Base-by-base conservation (phyloP, 2,329 filamentous ascomycete genomes). In the Pseudopithomyces maydicus region DNA sequence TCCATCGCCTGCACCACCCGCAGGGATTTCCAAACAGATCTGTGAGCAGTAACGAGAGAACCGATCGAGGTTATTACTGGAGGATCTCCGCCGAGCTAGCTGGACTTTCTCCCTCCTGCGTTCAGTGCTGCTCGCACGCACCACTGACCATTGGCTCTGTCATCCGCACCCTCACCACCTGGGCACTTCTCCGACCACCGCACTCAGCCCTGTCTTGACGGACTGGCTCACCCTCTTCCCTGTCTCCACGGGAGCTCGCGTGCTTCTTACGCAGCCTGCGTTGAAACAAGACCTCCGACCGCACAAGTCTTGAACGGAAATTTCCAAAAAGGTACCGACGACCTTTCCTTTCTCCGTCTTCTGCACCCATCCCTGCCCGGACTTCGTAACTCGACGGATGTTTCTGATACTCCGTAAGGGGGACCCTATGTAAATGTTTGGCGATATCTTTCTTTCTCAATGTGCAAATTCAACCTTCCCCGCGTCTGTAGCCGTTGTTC, bases 51-150 rank as follows among this genome's bases (percentile, higher is more conserved):
- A 68, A 65, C 64, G 59, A 61, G 60, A 71, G 64, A 65, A 65
- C 65, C 69, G 71, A 74, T 71, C 70, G 67, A 71, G 65, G 71
- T 74, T 75, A 75, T 74, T 74, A 75, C 71, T 72, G 63, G 71
- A 71, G 63, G 66, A 62, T 70, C 67, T 74, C 73, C 73, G 69
- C 69, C 69, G 65, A 70, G 57, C 67, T 68, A 69, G 60, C 56
- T 64, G 64, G 61, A 57, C 45, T 52, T 55, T 65, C 67, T 57
- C 60, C 59, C 64, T 68, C 64, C 62, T 66, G 67, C 69, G 61
- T 66, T 62, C 65, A 69, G 63, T 65, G 59, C 57, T 65, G 61
- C 59, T 67, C 64, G 55, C 59, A 57, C 57, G 55, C 62, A 48
- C 56, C 61, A 62, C 59, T 59, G 58, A 45, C 56, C 61, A 64